Evolutionary conservation across 169 alveolate genomes (phyloP), one percentile per base, ranked within the genome.

Genomic region (Plasmodium adleri): DNA sequence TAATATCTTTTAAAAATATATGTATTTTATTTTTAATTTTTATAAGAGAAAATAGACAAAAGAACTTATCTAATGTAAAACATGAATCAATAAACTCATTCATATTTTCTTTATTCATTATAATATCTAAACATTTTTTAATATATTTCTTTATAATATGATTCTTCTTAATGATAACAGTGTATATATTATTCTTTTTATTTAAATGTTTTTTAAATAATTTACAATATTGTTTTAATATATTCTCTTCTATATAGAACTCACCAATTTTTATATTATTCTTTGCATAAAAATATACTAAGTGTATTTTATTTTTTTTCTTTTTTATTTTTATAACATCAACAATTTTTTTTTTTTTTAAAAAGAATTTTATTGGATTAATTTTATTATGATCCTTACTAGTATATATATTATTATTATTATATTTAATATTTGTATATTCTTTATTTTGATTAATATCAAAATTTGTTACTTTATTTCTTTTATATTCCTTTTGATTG

Each of bases 11-110:
- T 45, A 68, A 22, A 49, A 67, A 63, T 22, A 20, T 52, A 49
- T 83, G 20, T 43, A 68, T 67, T 67, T 68, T 83, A 45, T 56
- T 52, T 68, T 83, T 83, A 26, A 83, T 68, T 58, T 58, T 83
- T 54, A 83, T 10, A 49, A 68, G 50, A 39, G 91, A 68, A 83
- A 83, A 83, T 28, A 83, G 39, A 52, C 52, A 17, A 39, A 60
- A 56, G 52, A 83, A 83, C 43, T 83, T 83, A 32, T 52, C 70
- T 8, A 63, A 52, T 20, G 50, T 83, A 7, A 83, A 62, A 3
- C 52, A 76, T 24, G 15, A 49, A 13, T 67, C 50, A 20, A 62
- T 47, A 45, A 22, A 20, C 39, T 54, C 56, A 22, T 22, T 32
- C n/a, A 76, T 49, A 32, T 50, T 13, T 12, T 76, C 63, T 28